Base-by-base conservation (phyloP, 176 grass and related monocot species). In the Aegilops sharonensis region DNA sequence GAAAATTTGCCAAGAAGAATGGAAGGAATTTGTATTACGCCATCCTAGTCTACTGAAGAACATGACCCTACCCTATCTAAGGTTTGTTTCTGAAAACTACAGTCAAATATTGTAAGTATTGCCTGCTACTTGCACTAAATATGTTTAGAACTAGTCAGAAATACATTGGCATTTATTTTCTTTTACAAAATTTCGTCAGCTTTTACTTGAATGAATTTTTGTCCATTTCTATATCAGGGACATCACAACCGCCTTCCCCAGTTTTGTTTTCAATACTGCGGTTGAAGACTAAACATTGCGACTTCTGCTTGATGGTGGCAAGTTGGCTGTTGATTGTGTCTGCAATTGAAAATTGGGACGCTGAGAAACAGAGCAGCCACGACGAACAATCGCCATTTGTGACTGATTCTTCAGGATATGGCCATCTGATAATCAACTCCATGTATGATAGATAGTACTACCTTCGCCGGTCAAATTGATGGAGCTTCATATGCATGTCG, bases 41-140 rank as follows among this genome's bases (percentile, higher is more conserved):
- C 89, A 86, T 68, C 95, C 92, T n/a, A 86, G 85, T 86, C 83
- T 97, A 39, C 85, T 97, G 56, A 97, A 93, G 85, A 95, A 97
- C 77, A 97, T 97, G 92, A 97, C 95, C 8, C 84, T 97, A 25
- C 92, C 91, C 32, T 91, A 29, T 43, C 40, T 43, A 43, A 43
- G 40, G 40, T 43, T 43, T 43, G 9, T 11, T 11, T 43, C 37
- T 39, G 37, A 39, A 42, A 42, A 39, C 8, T 9, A 27, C 30
- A 42, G 7, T 35, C 7, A 8, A 10, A 77, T 15, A 32, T 24
- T 89, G 57, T n/a, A 78, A 71, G 52, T 43, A 31, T 79, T 24
- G 13, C 36, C 7, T 65, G 66, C 9, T 65, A 42, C 72, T 37
- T 54, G 31, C n/a, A 57, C 5, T 2, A 2, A 27, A 71, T 20